Evolutionary conservation across 257 asterid genomes (phyloP), one percentile per base, ranked within the genome.

Genomic region (Forsythia viridissima): DNA sequence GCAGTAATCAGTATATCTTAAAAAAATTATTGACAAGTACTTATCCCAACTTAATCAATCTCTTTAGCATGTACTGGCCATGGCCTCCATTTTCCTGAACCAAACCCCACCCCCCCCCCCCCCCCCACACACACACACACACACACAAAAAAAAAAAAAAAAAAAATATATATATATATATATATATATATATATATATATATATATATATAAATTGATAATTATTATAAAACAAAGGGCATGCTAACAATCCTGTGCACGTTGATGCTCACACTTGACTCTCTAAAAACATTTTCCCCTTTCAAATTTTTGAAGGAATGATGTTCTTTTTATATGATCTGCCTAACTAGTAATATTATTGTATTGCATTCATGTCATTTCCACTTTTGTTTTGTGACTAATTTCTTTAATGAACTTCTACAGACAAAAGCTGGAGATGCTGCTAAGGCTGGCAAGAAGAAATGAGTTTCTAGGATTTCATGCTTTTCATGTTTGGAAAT

Each of bases 361-460:
- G 12, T 57, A 20, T 57, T 57, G 3, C n/a, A 57, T 57, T 20
- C 36, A 6, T 59, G 67, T 71, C 24, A 2, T 37, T 44, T 61
- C 16, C 3, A 39, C 34, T 43, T n/a, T 66, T 48, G 55, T 48
- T 40, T 59, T 20, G 46, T 34, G 16, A 59, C 57, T 16, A n/a
- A 34, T 5, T 46, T 39, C 39, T 46, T 9, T 37, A 63, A 12
- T n/a, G 21, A 8, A 71, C 66, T 12, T 74, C 13, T 72, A 75
- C 86, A 83, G 86, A 83, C 86, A 0, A 83, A 83, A 70, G 86
- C 84, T 2, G 86, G 86, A 52, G 86, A 83, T 80, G 86, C 84
- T 75, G 84, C 85, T 68, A 82, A 81, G 85, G 81, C 55, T 16
- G 81, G 82, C 55, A 79, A 80, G 80, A 80, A 80, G 73, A 80